These are phyloP conservation scores for Phytopythium boreale DNA, from an alignment of 352 stramenopile genomes.

Conservation along the genomic window DNA sequence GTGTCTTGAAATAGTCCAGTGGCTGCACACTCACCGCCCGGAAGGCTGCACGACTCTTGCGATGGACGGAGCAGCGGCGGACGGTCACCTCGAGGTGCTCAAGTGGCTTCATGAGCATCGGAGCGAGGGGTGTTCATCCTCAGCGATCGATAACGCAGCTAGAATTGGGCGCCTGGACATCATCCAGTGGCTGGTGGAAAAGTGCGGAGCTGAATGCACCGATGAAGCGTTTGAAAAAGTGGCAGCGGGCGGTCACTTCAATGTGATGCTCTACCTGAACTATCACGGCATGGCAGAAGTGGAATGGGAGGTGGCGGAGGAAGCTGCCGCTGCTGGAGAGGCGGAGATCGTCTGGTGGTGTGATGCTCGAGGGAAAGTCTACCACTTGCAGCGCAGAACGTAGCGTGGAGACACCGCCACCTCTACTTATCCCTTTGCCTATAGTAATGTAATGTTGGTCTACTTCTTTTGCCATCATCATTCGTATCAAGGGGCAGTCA, in stretches of 20 bases:
- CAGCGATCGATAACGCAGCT: slow-evolving; percentile 19
- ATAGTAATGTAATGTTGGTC: no score
- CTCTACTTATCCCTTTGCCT: no score
- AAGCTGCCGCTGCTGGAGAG: no score
- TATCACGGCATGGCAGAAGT: background rate
- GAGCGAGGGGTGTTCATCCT: slow-evolving; percentile 6
- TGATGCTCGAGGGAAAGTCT: no score
- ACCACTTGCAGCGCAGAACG: no score
- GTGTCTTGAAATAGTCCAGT: background rate
- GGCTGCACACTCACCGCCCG: background rate
- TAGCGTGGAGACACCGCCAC: no score
- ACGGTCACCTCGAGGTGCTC: background rate
- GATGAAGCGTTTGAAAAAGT: slow-evolving; percentile 19
- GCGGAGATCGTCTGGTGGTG: background rate
- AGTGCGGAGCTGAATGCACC: slow-evolving; percentile 19
- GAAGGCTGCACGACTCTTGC: background rate
- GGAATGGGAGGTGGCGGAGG: no score
- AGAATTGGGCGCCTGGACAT: slow-evolving; percentile 22
- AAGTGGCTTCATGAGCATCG: slow-evolving; percentile 11
- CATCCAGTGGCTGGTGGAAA: slow-evolving; percentile 21
- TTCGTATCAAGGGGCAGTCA: no score
- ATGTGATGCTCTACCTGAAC: slow-evolving; percentile 1
- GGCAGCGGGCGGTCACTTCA: slow-evolving; percentile 14
- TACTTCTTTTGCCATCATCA: no score
- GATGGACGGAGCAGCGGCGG: background rate